Conservation (phyloP, 2,329 filamentous ascomycete species). For the Calonectria hawksworthii region DNA sequence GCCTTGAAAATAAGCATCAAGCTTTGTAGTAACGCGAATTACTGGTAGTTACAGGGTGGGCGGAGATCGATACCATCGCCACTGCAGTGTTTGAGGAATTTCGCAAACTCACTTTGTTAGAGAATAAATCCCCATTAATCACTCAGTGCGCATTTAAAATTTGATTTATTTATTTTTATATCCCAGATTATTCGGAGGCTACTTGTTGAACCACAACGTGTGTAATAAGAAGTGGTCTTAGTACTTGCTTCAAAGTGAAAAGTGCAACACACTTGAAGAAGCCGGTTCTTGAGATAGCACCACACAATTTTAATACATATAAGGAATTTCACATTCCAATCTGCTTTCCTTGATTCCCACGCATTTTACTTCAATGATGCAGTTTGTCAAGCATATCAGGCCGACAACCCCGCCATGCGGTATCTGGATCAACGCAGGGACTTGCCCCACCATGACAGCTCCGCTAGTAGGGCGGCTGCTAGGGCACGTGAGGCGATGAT, state of each 20-base stretch:
- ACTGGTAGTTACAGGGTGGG: background rate
- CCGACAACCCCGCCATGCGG: background rate
- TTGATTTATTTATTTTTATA: too few species aligned
- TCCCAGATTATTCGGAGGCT: background rate
- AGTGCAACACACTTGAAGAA: background rate
- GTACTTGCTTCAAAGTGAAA: background rate
- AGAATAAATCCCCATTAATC: background rate
- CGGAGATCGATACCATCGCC: background rate
- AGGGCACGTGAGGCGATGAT: slow-evolving; percentile 17
- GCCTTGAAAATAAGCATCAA: background rate
- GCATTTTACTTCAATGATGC: background rate
- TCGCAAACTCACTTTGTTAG: too few species aligned
- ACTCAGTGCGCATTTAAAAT: background rate
- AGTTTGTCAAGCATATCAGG: background rate
- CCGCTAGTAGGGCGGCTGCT: slow-evolving; percentile 11
- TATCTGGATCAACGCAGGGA: slow-evolving; percentile 1
- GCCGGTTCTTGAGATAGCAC: background rate
- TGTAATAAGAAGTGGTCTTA: background rate
- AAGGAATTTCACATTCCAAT: background rate
- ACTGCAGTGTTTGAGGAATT: too few species aligned
- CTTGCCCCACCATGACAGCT: background rate
- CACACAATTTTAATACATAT: background rate
- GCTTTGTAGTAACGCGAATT: background rate
- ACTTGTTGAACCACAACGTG: background rate
- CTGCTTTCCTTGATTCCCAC: background rate